phyloP scores from a whole-genome alignment of 352 stramenopile species.

The Plasmopara muralis region DNA sequence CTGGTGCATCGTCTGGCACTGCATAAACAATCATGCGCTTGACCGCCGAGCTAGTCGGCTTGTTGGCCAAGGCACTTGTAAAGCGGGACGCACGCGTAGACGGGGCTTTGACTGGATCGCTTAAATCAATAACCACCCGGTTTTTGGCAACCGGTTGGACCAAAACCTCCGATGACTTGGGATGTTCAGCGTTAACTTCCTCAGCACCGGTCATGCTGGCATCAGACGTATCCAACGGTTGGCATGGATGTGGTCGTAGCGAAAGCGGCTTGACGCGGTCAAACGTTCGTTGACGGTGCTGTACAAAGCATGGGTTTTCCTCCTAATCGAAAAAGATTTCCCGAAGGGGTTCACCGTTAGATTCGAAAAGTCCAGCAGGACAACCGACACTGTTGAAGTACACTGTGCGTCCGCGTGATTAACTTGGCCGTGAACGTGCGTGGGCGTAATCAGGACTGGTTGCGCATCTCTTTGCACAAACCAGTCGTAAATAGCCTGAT shows the following conservation, averaged over 20 bases:
- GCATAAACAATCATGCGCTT: neutral
- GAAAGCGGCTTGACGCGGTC: neutral
- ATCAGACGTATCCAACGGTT: neutral
- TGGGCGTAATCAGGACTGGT: constrained; percentile 1
- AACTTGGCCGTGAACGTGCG: neutral
- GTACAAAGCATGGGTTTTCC: neutral
- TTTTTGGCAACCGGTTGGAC: neutral
- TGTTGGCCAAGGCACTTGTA: neutral
- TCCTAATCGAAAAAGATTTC: neutral
- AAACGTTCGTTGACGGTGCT: neutral
- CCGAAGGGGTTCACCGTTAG: neutral
- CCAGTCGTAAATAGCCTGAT: neutral
- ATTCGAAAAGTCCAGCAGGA: neutral
- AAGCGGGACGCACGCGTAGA: neutral
- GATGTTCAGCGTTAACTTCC: neutral
- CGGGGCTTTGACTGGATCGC: neutral
- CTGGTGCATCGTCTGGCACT: neutral
- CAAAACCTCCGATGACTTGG: neutral
- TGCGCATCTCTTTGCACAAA: neutral
- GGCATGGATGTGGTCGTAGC: neutral
- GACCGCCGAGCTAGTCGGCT: neutral
- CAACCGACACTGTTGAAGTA: constrained; percentile 1
- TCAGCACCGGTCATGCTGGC: no score
- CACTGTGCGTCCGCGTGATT: neutral
- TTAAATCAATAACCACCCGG: neutral